Base-by-base conservation (phyloP, 2,329 filamentous ascomycete species). In the Fusarium sp. region DNA sequence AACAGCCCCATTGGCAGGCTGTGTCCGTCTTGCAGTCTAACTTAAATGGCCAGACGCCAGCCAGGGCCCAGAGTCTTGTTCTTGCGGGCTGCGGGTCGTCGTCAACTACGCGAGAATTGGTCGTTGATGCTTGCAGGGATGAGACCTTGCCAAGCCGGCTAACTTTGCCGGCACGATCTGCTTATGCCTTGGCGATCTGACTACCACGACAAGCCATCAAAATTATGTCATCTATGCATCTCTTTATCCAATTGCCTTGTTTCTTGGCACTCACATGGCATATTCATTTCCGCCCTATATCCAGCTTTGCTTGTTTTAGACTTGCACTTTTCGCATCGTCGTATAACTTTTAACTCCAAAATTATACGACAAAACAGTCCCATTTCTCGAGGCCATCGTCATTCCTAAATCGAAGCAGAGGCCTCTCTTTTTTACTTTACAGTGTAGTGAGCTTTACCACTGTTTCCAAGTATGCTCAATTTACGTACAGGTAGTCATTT, bases 111-210 rank as follows among this genome's bases (percentile, higher is more conserved):
- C 23, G 39, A 70, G 55, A 56, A 41, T 41, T 60, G 49, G 42
- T 66, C 61, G 38, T 23, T 54, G 48, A 64, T 57, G 44, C 29
- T 23, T 12, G 27, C 60, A 69, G 52, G 66, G 65, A 39, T 69
- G 41, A 54, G 35, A 8, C 23, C 14, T 15, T 58, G 75, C 75
- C 75, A 77, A 77, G 75, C 57, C 75, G 75, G 75, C 69, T 63
- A 63, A 65, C 54, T 23, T 59, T 77, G 75, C 75, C 75, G 74
- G 74, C 62, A 60, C 65, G 74, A 77, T 77, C 75, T 72, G 41
- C 67, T 45, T 41, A 31, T 49, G 27, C 46, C 68, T 74, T 72
- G 72, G 71, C 69, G 72, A 74, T 72, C 71, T 48, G 55, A 18
- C 54, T 67, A 38, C 23, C 10, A 19, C 25, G 19, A 37, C 31